A percentile compares a stretch with the other conserved stretches of the same genome.
Conservation (phyloP, 2,329 filamentous ascomycete species). For the Trichothecium sympodiale region DNA sequence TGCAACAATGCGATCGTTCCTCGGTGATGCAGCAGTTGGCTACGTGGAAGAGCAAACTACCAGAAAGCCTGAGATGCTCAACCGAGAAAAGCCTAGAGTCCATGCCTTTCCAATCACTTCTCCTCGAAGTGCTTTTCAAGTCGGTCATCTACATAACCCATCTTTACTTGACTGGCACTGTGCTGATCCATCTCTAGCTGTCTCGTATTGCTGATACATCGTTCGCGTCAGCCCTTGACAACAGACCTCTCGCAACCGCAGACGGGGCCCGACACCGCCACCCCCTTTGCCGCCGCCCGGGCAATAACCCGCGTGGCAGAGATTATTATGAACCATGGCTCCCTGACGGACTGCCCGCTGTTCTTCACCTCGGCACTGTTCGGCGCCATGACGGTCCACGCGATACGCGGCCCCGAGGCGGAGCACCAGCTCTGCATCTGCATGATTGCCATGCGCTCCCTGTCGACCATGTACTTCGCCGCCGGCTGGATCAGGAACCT, state of each 20-base stretch:
- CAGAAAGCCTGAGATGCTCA: neutral
- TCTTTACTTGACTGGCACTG: too few relatives aligned
- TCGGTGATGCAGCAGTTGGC: neutral
- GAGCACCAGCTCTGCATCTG: neutral
- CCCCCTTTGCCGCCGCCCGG: neutral
- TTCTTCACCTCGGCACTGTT: conserved; percentile 1
- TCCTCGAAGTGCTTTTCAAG: neutral
- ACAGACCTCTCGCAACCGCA: too few relatives aligned
- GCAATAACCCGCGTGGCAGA: neutral
- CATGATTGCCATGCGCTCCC: conserved; percentile 1
- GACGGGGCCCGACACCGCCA: too few relatives aligned
- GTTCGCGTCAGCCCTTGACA: too few relatives aligned
- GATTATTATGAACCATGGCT: neutral
- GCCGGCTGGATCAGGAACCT: neutral
- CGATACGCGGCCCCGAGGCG: neutral
- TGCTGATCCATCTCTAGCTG: neutral
- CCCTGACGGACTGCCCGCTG: neutral
- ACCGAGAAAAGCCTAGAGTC: neutral
- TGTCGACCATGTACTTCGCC: conserved; percentile 1
- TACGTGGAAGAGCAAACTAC: neutral
- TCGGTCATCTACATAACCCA: too few relatives aligned
- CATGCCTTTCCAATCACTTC: neutral
- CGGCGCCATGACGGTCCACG: neutral
- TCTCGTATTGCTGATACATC: neutral
- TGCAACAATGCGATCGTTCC: neutral